Conservation (phyloP, 2,329 filamentous ascomycete species). For the Trichoderma polysporum region DNA sequence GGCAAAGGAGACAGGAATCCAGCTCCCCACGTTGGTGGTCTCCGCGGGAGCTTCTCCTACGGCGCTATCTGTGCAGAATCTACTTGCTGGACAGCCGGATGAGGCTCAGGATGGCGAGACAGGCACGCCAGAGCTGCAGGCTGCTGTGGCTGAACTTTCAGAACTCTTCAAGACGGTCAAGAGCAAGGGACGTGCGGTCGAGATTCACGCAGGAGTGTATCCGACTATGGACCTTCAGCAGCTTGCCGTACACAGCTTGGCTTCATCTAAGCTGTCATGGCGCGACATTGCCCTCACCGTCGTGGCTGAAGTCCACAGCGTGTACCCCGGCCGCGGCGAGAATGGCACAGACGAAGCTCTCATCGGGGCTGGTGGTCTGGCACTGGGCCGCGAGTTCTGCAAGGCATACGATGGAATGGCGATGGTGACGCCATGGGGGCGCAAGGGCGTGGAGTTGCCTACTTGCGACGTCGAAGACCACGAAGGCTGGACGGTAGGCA, state of each 20-base stretch:
- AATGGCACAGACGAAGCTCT: constrained; percentile 59
- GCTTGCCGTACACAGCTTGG: constrained; percentile 65
- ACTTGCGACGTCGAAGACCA: constrained; percentile 36
- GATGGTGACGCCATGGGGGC: constrained; percentile 60
- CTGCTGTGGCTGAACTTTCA: constrained; percentile 25
- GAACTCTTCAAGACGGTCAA: constrained; percentile 31
- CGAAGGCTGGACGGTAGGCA: constrained; percentile 65
- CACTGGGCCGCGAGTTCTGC: constrained; percentile 72
- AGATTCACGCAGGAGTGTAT: constrained; percentile 77
- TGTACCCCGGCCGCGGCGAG: constrained; percentile 61
- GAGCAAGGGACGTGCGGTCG: constrained; percentile 49
- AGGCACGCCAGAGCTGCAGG: constrained; percentile 23
- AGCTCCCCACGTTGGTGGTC: constrained; percentile 39
- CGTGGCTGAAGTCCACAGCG: constrained; percentile 67
- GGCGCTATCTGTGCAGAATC: constrained; percentile 40
- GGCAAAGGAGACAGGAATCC: constrained; percentile 23
- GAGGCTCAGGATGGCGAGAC: constrained; percentile 17
- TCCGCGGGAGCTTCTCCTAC: constrained; percentile 79
- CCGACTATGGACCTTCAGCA: constrained; percentile 77
- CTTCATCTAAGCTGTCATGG: constrained; percentile 44
- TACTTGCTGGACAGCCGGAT: constrained; percentile 20
- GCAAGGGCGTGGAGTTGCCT: constrained; percentile 34
- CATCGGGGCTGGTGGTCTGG: constrained; percentile 66
- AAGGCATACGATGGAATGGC: constrained; percentile 72
- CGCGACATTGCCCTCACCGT: constrained; percentile 65